Evolutionary conservation across 1,139 yeast species (phyloP).

Genomic region (Saccharomyces hybrid): DNA sequence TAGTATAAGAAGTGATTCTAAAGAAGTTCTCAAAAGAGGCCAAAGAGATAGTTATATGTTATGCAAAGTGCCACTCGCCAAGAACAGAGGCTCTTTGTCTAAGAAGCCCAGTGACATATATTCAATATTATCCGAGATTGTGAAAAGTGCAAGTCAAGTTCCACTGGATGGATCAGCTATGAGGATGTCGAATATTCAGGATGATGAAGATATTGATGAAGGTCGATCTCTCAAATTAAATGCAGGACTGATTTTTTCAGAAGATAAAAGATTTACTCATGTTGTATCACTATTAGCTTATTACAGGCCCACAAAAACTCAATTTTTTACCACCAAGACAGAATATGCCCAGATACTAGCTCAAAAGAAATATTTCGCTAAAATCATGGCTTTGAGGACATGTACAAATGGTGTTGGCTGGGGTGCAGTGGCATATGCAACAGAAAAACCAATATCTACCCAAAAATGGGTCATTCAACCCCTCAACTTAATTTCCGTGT

Average conservation of each 20-base stretch:
- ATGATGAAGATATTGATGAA: constrained; percentile 14
- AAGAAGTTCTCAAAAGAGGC: constrained; percentile 1
- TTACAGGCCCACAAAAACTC: constrained; percentile 20
- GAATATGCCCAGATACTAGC: constrained; percentile 24
- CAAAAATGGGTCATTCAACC: constrained; percentile 78
- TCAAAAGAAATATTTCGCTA: constrained; percentile 56
- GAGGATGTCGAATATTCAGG: constrained; percentile 9
- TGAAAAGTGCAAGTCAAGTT: constrained; percentile 10
- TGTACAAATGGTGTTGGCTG: constrained; percentile 67
- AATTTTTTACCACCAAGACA: constrained; percentile 19
- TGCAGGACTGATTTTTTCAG: constrained; percentile 53
- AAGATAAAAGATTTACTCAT: constrained; percentile 75
- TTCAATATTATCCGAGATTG: constrained; percentile 15
- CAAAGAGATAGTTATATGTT: background rate
- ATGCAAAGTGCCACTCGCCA: constrained; percentile 1
- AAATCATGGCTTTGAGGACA: constrained; percentile 61
- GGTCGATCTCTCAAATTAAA: constrained; percentile 18
- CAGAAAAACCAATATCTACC: constrained; percentile 71
- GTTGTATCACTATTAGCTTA: constrained; percentile 45
- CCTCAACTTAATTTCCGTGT: constrained; percentile 59
- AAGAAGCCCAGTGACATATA: constrained; percentile 8
- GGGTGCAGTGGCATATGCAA: constrained; percentile 65
- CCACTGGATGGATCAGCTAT: constrained; percentile 4
- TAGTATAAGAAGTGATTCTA: constrained; percentile 6
- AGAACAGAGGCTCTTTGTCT: background rate